Evolutionary conservation across 116 monocot genomes (phyloP), one percentile per base, ranked within the genome.

Genomic region (Trichopus zeylanicus): DNA sequence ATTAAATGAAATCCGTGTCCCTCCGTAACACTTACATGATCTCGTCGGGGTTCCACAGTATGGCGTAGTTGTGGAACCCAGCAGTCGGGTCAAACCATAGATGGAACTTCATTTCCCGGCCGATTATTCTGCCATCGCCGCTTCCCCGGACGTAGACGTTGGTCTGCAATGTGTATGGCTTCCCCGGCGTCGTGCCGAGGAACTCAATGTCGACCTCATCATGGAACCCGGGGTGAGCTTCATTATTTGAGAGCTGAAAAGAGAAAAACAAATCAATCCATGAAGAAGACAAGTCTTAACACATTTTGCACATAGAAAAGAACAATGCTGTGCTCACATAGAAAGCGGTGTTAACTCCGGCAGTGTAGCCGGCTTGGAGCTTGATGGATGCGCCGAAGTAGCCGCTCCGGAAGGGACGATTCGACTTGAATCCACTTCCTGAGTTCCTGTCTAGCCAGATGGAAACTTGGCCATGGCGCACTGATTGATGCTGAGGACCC

Each of bases 341-440:
- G 66, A 93, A 77, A n/a, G 88, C 84, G 0, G 88, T 85, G 48
- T 74, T 93, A 49, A 80, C 79, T 29, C 93, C 93, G 19, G 93
- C 93, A 26, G 93, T 93, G 72, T 93, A 93, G 3, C 93, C 93
- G 2, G 33, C 13, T 20, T 85, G 85, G 10, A 93, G 88, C 55
- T 82, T 85, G 57, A 93, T 71, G 0, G 82, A 88, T 2, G 72
- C 70, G 11, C 85, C 71, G 26, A 88, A 93, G 60, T 93, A 93
- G 0, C 93, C 85, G 13, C 62, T 82, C 8, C 82, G 53, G 48
- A 64, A 93, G 0, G 93, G 66, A 0, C 68, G 59, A 1, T 53
- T 85, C 29, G 88, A 93, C 70, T 88, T 93, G 78, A 88, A 93
- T 28, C 93, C 93, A 22, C 88, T 93, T 26, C 88, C 92, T 73